Evolutionary conservation across 495 filamentous ascomycete species (phyloP).

Genomic region (Collariella sp.): DNA sequence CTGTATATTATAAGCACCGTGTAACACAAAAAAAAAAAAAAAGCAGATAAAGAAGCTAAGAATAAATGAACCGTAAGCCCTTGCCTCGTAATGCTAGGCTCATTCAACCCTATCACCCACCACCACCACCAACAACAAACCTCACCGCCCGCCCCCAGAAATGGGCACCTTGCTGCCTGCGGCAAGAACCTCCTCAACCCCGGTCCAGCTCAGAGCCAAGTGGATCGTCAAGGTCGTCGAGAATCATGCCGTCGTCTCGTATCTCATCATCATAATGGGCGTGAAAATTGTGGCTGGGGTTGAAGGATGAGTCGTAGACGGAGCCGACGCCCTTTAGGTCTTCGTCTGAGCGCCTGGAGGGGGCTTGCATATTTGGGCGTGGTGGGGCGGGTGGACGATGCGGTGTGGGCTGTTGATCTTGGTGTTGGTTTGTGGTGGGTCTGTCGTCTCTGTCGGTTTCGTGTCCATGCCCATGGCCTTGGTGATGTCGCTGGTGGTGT

Average conservation of each 20-base stretch:
- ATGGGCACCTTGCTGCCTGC: background rate
- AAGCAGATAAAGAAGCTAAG: background rate
- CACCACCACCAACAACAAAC: too few species aligned
- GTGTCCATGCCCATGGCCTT: too few species aligned
- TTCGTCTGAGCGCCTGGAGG: background rate
- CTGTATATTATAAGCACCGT: background rate
- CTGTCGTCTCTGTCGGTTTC: too few species aligned
- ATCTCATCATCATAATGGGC: background rate
- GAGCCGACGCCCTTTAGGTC: constrained; percentile 21
- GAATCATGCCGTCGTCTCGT: background rate
- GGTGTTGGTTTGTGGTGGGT: background rate
- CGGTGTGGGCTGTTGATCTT: background rate
- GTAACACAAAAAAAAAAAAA: background rate
- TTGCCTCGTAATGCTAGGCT: background rate
- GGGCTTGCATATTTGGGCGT: background rate
- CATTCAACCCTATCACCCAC: too few species aligned
- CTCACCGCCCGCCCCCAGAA: background rate
- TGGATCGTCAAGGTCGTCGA: background rate
- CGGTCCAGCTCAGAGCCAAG: background rate
- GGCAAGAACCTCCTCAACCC: background rate
- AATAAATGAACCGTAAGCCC: background rate
- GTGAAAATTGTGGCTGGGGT: background rate
- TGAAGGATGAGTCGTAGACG: constrained; percentile 4
- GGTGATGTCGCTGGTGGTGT: too few species aligned
- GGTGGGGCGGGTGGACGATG: background rate